Conservation (phyloP, 139 green algal species). For the Desmodesmus armatus region DNA sequence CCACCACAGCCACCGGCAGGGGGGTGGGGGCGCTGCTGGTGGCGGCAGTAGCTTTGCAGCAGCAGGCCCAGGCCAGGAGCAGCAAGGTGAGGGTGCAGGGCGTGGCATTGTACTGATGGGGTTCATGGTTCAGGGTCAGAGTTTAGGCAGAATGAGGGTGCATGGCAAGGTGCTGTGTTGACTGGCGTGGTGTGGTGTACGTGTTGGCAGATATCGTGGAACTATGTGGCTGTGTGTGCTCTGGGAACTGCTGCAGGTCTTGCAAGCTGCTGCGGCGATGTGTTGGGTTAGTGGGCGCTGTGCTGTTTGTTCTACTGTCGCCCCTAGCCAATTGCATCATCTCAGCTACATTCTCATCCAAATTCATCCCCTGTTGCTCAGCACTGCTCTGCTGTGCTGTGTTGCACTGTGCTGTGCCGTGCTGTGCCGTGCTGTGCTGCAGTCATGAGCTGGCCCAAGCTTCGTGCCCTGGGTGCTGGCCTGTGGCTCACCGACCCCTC, state of each 20-base stretch:
- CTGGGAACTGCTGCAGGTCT: too few relatives aligned
- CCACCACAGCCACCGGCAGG: not conserved
- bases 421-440: not conserved
- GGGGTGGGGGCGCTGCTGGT: not conserved
- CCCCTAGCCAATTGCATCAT: too few relatives aligned
- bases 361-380: not conserved
- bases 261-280: too few relatives aligned
- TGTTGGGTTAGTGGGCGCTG: too few relatives aligned
- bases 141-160: too few relatives aligned
- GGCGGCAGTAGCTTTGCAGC: conserved; percentile 9
- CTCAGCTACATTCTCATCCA: not conserved
- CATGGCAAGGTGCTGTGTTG: too few relatives aligned
- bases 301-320: too few relatives aligned
- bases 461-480: conserved; percentile 76
- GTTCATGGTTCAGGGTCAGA: too few relatives aligned
- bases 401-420: not conserved
- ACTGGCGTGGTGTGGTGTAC: too few relatives aligned
- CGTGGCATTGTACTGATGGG: too few relatives aligned
- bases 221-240: too few relatives aligned
- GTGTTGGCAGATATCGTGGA: too few relatives aligned
- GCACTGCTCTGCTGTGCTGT: not conserved
- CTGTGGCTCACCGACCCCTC: conserved; percentile 83
- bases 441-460: conserved; percentile 66
- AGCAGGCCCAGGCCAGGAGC: not conserved
- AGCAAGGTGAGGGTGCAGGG: not conserved